Percentiles rank a stretch among this genome's conserved stretches.
These are phyloP conservation scores for Wickerhamiella galacta DNA, from an alignment of 805 yeast species.

Conservation along the genomic window DNA sequence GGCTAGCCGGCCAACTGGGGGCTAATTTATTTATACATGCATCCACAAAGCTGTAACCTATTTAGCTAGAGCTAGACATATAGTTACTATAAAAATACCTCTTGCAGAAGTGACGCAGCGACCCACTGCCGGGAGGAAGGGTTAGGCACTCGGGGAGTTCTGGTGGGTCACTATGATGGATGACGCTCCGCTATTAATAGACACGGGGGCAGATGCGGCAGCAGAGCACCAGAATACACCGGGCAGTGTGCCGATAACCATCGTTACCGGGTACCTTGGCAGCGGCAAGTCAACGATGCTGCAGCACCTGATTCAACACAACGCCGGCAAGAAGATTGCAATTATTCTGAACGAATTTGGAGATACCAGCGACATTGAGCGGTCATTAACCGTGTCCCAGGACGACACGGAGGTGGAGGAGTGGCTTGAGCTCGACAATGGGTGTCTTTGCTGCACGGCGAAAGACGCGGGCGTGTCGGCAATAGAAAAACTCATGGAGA, in stretches of 20 bases:
- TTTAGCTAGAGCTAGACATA: too few relatives aligned
- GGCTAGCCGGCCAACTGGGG: too few relatives aligned
- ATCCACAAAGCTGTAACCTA: too few relatives aligned
- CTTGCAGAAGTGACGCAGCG: too few relatives aligned
- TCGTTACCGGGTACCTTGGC: slow-evolving; percentile 88
- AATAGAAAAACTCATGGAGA: slow-evolving; percentile 67
- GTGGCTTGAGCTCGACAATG: slow-evolving; percentile 94
- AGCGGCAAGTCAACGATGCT: slow-evolving; percentile 80
- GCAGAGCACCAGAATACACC: background rate
- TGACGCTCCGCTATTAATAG: slow-evolving; percentile 18
- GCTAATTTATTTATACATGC: too few relatives aligned
- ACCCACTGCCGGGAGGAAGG: too few relatives aligned
- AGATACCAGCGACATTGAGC: slow-evolving; percentile 78
- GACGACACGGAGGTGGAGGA: slow-evolving; percentile 53
- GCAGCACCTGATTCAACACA: slow-evolving; percentile 46
- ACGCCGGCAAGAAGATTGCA: slow-evolving; percentile 62
- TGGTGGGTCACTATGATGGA: too few relatives aligned
- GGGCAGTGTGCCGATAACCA: slow-evolving; percentile 59
- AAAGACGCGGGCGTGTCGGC: slow-evolving; percentile 92
- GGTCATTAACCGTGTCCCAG: slow-evolving; percentile 47
- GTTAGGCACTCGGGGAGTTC: too few relatives aligned
- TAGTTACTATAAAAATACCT: too few relatives aligned
- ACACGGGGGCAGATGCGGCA: slow-evolving; percentile 6
- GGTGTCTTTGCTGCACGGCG: slow-evolving; percentile 92
- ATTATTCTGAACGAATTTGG: slow-evolving; percentile 82